These are phyloP conservation scores for Alopecurus myosuroides DNA, from an alignment of 176 grass and related monocot species.

Conservation along the genomic window DNA sequence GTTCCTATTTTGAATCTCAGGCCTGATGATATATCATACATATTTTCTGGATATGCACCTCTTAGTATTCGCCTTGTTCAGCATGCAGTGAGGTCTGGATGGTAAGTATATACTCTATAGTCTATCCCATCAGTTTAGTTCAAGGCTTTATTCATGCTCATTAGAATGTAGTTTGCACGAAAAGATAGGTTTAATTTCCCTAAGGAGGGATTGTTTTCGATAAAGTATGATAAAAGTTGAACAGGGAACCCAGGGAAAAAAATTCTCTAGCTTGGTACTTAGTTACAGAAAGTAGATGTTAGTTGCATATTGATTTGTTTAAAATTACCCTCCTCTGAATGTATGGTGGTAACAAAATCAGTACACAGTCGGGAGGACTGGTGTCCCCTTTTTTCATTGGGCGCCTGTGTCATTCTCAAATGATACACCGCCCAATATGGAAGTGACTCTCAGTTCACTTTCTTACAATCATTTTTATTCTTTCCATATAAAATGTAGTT, in stretches of 20 bases:
- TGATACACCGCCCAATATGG: neutral
- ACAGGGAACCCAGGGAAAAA: neutral
- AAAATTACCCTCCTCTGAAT: neutral
- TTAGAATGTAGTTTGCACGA: too few relatives aligned
- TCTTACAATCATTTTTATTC: neutral
- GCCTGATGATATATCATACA: too few relatives aligned
- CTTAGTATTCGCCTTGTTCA: too few relatives aligned
- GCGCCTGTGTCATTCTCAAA: neutral
- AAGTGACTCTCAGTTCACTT: too few relatives aligned
- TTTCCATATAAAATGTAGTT: neutral
- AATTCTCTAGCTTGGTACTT: neutral
- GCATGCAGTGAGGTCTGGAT: too few relatives aligned
- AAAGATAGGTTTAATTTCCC: too few relatives aligned
- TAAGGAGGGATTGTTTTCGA: too few relatives aligned
- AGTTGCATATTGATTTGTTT: neutral
- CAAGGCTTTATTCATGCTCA: too few relatives aligned
- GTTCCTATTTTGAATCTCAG: slow-evolving; percentile 51
- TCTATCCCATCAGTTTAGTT: too few relatives aligned
- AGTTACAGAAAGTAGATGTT: neutral
- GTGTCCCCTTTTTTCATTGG: neutral
- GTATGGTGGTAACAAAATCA: neutral
- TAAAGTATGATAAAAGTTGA: too few relatives aligned
- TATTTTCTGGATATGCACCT: too few relatives aligned
- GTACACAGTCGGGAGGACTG: neutral
- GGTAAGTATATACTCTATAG: too few relatives aligned